Percentiles rank a stretch among this genome's conserved stretches.
Conservation (phyloP, 192 early-diverging fungal genomes). For the Oehlia diaphana region DNA sequence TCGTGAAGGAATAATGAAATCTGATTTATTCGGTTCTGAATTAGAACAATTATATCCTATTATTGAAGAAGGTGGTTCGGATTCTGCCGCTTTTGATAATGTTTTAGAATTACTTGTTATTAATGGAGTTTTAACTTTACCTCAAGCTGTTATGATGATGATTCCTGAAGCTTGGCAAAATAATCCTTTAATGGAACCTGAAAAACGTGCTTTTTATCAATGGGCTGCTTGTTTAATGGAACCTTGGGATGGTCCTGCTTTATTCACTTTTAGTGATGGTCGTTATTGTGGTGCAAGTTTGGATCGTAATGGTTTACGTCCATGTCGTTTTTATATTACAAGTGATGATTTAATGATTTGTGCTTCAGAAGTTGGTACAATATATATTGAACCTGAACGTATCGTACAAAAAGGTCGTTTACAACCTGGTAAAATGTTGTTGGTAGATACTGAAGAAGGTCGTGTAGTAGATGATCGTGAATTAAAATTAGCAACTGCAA, state of each 20-base stretch:
- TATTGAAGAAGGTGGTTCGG: conserved; percentile 93
- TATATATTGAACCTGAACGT: conserved; percentile 75
- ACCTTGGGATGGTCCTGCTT: conserved; percentile 97
- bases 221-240: conserved; percentile 99
- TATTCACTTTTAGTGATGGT: conserved; percentile 97
- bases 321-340: conserved; percentile 97
- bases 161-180: conserved; percentile 98
- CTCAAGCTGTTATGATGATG: conserved; percentile 99
- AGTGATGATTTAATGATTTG: conserved; percentile 94
- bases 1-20: conserved; percentile 91
- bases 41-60: conserved; percentile 88
- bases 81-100: conserved; percentile 96
- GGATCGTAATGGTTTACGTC: conserved; percentile 96
- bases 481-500: conserved; percentile 77
- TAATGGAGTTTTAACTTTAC: conserved; percentile 86
- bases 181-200: conserved; percentile 78
- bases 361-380: conserved; percentile 95
- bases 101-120: conserved; percentile 93
- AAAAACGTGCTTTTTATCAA: conserved; percentile 92
- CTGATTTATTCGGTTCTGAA: conserved; percentile 74
- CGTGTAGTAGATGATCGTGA: conserved; percentile 88
- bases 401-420: conserved; percentile 90
- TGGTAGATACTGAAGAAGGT: conserved; percentile 92
- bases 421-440: conserved; percentile 94
- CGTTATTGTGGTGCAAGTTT: conserved; percentile 97